These are phyloP conservation scores for Trichoderma orchidacearum DNA, from an alignment of 495 filamentous ascomycete genomes.

Conservation along the genomic window DNA sequence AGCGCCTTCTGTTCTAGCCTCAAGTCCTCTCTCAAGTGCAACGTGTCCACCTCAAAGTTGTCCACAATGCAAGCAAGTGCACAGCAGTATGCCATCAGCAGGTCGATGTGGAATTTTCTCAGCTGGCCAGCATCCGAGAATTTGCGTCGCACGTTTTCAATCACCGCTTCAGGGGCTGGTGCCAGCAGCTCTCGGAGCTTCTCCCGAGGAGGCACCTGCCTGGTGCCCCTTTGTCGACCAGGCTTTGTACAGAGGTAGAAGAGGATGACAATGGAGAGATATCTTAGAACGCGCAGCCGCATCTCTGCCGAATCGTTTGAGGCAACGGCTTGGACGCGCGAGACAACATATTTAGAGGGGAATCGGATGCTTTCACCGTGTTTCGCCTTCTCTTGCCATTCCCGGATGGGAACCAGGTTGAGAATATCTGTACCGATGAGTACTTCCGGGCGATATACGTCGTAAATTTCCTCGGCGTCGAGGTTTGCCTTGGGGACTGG, in stretches of 20 bases:
- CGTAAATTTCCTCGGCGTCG: constrained; percentile 53
- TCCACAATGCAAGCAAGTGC: constrained; percentile 58
- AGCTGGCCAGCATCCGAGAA: constrained; percentile 50
- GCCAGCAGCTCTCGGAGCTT: constrained; percentile 30
- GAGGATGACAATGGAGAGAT: constrained; percentile 50
- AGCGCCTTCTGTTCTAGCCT: constrained; percentile 54
- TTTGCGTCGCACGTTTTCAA: constrained; percentile 53
- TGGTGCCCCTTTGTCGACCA: constrained; percentile 26
- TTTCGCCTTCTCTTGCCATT: constrained; percentile 60
- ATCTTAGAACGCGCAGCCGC: constrained; percentile 50
- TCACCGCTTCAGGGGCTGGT: constrained; percentile 43
- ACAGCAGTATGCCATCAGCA: constrained; percentile 56
- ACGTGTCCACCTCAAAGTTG: constrained; percentile 62
- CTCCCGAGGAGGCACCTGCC: constrained; percentile 30
- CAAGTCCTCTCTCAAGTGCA: constrained; percentile 66
- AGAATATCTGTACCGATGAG: constrained; percentile 51
- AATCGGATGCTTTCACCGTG: constrained; percentile 38
- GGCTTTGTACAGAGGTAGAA: constrained; percentile 32
- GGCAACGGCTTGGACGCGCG: constrained; percentile 42
- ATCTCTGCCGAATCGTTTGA: constrained; percentile 37
- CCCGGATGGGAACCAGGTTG: constrained; percentile 49
- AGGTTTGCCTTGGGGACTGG: constrained; percentile 68
- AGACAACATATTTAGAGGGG: constrained; percentile 54
- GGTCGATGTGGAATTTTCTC: constrained; percentile 47
- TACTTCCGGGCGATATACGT: constrained; percentile 63